Evolutionary conservation across 73 alveolate genomes (phyloP), one percentile per base, ranked within the genome.

Genomic region (Tetrahymena borealis): DNA sequence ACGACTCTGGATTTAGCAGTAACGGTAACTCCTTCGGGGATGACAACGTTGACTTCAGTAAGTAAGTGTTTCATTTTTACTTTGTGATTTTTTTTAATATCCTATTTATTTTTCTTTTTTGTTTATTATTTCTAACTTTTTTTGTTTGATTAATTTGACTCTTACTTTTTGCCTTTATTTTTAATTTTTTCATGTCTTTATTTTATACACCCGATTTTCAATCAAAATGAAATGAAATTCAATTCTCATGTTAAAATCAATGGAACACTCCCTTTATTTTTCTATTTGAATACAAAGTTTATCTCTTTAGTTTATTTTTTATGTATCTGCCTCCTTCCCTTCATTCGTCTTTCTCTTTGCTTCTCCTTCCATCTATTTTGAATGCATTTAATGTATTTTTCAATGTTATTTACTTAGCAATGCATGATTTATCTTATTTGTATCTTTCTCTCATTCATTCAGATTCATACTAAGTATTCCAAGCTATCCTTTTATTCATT

Each of bases 61-160:
- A 93, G 93, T 32, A 93, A 79, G 92, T 93, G 91, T 93, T 90
- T 93, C 95, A 93, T 93, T 79, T 93, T 90, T 93, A 60, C 85
- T 60, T 60, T 60, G 28, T 24, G n/a, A 60, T 60, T 60, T 60
- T n/a, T 60, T 60, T 60, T 60, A 60, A 60, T 60, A 60, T 60
- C 85, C 85, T 60, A 60, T 60, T 60, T 24, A 60, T n/a, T 60
- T 60, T 60, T 60, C 85, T 60, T 60, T 60, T 60, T 60, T 60
- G 85, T 60, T 60, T 60, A 60, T 60, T 60, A 60, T 60, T 60
- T 60, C 85, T 60, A 60, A 60, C 85, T 60, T 60, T 60, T n/a
- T 60, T 60, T 60, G 85, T 60, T 60, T 60, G n/a, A 60, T 60
- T 60, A 60, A 60, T 60, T 60, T 60, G 85, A 60, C 85, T 60